phyloP scores from a whole-genome alignment of 2,329 filamentous ascomycete genomes.

The Paracoccidioides lutzii region DNA sequence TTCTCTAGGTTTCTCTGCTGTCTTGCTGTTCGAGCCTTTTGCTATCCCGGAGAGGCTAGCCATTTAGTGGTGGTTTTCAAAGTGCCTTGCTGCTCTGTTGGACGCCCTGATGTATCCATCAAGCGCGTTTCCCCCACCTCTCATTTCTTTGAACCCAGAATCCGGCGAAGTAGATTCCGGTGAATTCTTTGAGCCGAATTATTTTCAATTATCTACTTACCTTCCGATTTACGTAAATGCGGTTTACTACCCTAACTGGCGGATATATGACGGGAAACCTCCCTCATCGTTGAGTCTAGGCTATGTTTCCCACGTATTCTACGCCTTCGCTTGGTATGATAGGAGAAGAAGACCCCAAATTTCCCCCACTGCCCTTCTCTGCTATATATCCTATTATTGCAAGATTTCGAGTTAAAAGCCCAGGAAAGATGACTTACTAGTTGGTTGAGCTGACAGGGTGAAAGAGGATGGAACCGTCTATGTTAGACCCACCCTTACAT shows the following conservation, averaged over 20 bases:
- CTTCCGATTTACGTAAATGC: conserved; percentile 47
- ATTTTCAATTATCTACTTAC: conserved; percentile 18
- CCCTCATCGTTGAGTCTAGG: conserved; percentile 62
- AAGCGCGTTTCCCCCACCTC: background rate
- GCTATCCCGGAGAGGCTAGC: background rate
- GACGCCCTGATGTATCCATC: background rate
- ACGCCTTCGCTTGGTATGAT: conserved; percentile 56
- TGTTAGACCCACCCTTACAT: conserved; percentile 42
- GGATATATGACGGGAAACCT: conserved; percentile 59
- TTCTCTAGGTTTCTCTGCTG: background rate
- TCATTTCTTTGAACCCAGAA: background rate
- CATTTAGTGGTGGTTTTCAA: background rate
- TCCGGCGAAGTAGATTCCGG: background rate
- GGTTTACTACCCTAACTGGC: conserved; percentile 72
- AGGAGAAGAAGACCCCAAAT: background rate
- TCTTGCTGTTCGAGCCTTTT: background rate
- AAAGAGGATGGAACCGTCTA: conserved; percentile 60
- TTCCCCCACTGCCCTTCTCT: background rate
- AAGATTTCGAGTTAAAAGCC: background rate
- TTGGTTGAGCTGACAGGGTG: conserved; percentile 36
- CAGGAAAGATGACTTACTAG: background rate
- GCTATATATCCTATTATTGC: no score
- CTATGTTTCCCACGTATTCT: conserved; percentile 70
- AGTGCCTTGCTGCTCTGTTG: background rate
- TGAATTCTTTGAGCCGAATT: background rate